Conservation (phyloP, 768 basidiomycete species). For the Mycena belliarum region DNA sequence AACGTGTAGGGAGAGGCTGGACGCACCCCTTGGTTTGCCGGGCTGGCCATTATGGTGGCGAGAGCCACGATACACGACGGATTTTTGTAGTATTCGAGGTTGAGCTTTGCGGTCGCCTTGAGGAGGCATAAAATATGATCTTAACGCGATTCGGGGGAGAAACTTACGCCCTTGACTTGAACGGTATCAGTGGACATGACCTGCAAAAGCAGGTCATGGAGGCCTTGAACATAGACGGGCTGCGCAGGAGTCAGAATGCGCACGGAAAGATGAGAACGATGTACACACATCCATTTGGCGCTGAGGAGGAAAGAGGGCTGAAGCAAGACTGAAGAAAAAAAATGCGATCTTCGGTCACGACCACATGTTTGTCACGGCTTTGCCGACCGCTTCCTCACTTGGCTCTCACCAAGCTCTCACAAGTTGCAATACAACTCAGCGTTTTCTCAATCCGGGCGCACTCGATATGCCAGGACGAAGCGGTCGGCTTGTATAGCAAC, state of each 20-base stretch:
- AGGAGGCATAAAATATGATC: conserved; percentile 7
- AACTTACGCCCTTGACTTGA: conserved; percentile 83
- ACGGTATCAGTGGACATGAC: conserved; percentile 87
- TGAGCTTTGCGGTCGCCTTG: conserved; percentile 93
- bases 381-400: too few relatives aligned
- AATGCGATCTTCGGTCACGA: too few relatives aligned
- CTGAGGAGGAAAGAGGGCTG: conserved; percentile 30
- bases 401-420: too few relatives aligned
- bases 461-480: too few relatives aligned
- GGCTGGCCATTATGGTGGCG: conserved; percentile 80
- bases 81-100: conserved; percentile 91
- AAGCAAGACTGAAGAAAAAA: conserved; percentile 8
- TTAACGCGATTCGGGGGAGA: conserved; percentile 12
- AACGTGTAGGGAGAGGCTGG: conserved; percentile 1
- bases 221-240: conserved; percentile 73
- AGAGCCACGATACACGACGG: conserved; percentile 90
- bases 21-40: conserved; percentile 73
- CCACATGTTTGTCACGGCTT: too few relatives aligned
- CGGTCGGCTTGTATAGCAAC: too few relatives aligned
- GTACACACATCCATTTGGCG: conserved; percentile 53
- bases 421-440: too few relatives aligned
- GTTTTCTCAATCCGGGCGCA: too few relatives aligned
- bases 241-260: conserved; percentile 32
- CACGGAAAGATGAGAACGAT: conserved; percentile 1
- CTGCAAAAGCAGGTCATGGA: conserved; percentile 85